These are phyloP conservation scores for Sporormia fimetaria DNA, from an alignment of 495 filamentous ascomycete species.

Conservation along the genomic window DNA sequence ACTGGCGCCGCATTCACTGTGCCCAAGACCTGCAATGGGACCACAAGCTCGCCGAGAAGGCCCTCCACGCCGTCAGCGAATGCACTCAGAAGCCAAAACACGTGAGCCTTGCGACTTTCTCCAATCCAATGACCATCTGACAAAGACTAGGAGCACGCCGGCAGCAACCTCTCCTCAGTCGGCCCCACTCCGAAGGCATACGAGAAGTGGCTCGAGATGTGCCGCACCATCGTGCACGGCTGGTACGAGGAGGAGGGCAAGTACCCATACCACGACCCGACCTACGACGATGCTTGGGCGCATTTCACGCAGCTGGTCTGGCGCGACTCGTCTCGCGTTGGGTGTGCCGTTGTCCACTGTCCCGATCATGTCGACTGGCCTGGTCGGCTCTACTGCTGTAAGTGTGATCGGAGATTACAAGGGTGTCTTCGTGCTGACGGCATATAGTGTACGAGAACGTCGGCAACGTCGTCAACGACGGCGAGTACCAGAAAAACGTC, in stretches of 20 bases:
- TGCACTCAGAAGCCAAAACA: constrained; percentile 13
- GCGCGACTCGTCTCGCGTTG: constrained; percentile 55
- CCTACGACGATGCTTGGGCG: constrained; percentile 53
- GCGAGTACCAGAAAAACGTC: constrained; percentile 13
- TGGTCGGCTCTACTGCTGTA: constrained; percentile 21
- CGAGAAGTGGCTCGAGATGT: constrained; percentile 11
- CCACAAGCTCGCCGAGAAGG: constrained; percentile 4
- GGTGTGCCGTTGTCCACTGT: constrained; percentile 43
- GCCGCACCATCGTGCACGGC: constrained; percentile 4
- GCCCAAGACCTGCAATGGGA: constrained; percentile 20
- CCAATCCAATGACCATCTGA: background rate
- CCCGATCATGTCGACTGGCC: background rate
- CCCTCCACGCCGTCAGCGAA: constrained; percentile 7
- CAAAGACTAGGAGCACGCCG: constrained; percentile 8
- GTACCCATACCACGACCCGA: constrained; percentile 42
- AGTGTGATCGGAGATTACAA: background rate
- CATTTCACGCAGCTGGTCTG: constrained; percentile 83
- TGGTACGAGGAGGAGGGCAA: constrained; percentile 21
- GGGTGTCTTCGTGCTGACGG: background rate
- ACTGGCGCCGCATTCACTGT: constrained; percentile 15
- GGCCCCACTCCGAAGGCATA: constrained; percentile 6
- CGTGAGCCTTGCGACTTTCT: background rate
- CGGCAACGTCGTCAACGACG: constrained; percentile 11
- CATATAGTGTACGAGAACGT: constrained; percentile 12
- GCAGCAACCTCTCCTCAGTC: constrained; percentile 15